Evolutionary conservation across 352 stramenopile species (phyloP).

Genomic region (Saprolegnia diclina): DNA sequence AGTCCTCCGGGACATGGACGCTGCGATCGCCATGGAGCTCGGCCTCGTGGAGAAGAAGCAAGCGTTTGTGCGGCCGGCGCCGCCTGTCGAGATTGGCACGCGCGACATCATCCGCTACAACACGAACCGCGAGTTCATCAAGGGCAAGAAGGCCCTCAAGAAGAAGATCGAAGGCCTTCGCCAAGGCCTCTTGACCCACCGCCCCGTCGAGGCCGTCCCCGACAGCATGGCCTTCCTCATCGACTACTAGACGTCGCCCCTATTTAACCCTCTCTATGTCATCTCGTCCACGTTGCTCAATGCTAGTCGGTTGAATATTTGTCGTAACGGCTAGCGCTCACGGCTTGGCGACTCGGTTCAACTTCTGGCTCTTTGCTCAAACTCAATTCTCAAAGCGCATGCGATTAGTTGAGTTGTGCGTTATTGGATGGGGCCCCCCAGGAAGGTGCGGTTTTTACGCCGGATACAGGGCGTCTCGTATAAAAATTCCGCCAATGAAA

Average conservation of each 20-base stretch:
- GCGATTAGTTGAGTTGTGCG: too few relatives aligned
- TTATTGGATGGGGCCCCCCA: background rate
- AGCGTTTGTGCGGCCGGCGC: background rate
- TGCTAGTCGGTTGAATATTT: background rate
- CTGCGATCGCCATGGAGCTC: conserved; percentile 3
- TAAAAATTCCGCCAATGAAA: conserved; percentile 16
- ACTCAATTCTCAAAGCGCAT: background rate
- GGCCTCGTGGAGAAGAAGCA: conserved; percentile 3
- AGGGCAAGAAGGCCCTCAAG: conserved; percentile 19
- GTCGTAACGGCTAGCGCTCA: background rate
- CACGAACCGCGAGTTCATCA: conserved; percentile 23
- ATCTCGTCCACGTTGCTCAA: background rate
- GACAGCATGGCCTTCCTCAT: conserved; percentile 24
- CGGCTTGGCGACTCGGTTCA: too few relatives aligned
- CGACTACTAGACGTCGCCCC: conserved; percentile 12
- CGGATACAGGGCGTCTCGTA: background rate
- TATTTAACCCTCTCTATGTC: too few relatives aligned
- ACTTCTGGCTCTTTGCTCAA: background rate
- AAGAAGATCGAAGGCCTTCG: conserved; percentile 20
- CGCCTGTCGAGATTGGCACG: conserved; percentile 7
- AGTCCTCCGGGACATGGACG: conserved; percentile 23
- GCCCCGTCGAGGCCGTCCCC: conserved; percentile 3
- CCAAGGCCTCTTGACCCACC: conserved; percentile 14
- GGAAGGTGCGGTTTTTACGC: background rate
- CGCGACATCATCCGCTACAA: conserved; percentile 25